Percentiles rank a stretch among this genome's conserved stretches.
Conservation (phyloP, 257 asterid genomes). For the Nicotiana otophora region DNA sequence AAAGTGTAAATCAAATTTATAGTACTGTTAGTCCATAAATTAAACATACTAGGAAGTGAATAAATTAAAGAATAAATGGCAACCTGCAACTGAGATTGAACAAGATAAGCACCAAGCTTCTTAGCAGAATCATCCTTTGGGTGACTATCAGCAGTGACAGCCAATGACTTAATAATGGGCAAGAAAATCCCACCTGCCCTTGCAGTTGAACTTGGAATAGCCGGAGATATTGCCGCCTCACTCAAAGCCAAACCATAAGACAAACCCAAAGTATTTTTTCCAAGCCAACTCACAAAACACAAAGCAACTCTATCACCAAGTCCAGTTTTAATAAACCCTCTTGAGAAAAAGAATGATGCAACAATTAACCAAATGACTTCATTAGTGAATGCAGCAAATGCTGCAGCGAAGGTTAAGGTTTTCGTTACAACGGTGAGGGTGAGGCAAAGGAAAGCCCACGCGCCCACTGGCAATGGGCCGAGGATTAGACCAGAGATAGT, state of each 20-base stretch:
- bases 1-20: too few species aligned
- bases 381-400: conserved; percentile 59
- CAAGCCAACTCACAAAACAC: conserved; percentile 58
- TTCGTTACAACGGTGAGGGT: conserved; percentile 46
- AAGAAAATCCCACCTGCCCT: conserved; percentile 78
- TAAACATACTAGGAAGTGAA: too few species aligned
- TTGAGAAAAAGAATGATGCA: conserved; percentile 55
- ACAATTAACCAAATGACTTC: conserved; percentile 84
- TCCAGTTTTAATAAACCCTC: conserved; percentile 73
- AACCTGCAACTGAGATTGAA: conserved; percentile 82
- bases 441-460: conserved; percentile 61
- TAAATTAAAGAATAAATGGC: not conserved
- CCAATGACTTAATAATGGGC: conserved; percentile 70
- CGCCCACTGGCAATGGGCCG: conserved; percentile 69
- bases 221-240: conserved; percentile 63
- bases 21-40: too few species aligned
- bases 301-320: conserved; percentile 76
- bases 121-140: conserved; percentile 56
- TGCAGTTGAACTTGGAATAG: conserved; percentile 74
- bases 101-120: conserved; percentile 63
- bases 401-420: conserved; percentile 62
- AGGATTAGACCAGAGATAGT: conserved; percentile 63
- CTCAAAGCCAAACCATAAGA: conserved; percentile 67
- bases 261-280: conserved; percentile 59
- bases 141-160: conserved; percentile 45